phyloP scores from a whole-genome alignment of 208 protist genomes.

The Leishmania guyanensis region DNA sequence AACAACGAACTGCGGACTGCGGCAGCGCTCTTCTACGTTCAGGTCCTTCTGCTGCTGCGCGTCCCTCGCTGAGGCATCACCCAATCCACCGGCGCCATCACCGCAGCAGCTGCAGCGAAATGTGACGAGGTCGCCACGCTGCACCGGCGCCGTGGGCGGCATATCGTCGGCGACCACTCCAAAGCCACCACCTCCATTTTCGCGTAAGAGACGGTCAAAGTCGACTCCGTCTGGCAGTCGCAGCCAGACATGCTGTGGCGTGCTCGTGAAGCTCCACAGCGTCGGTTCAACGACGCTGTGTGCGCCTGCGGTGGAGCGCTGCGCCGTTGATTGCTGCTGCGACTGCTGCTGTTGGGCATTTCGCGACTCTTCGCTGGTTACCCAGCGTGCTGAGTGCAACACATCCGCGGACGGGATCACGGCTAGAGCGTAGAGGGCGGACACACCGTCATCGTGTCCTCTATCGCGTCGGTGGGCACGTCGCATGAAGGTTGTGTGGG shows the following conservation, averaged over 20 bases:
- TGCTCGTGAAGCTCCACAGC: conserved; percentile 12
- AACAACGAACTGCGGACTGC: conserved; percentile 21
- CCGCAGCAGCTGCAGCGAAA: conserved; percentile 24
- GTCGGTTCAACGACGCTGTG: conserved; percentile 18
- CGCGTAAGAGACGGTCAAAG: conserved; percentile 30
- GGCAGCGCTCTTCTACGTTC: not conserved
- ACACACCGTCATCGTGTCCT: not conserved
- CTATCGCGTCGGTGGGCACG: not conserved
- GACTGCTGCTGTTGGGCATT: not conserved
- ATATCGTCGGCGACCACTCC: conserved; percentile 45
- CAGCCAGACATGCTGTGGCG: conserved; percentile 42
- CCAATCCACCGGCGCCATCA: not conserved
- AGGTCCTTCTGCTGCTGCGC: not conserved
- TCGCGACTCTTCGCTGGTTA: not conserved
- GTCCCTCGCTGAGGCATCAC: not conserved
- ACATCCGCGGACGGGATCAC: conserved; percentile 15
- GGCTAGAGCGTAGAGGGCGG: conserved; percentile 12
- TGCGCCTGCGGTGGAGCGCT: not conserved
- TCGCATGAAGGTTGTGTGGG: not conserved
- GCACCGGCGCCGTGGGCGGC: conserved; percentile 44
- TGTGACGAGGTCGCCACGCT: conserved; percentile 56
- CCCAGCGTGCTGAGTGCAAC: conserved; percentile 22
- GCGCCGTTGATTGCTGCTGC: not conserved
- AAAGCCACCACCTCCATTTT: conserved; percentile 37
- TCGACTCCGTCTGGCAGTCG: conserved; percentile 40